Evolutionary conservation across 2,329 filamentous ascomycete species (phyloP).

Genomic region (Thermoascus crustaceus): DNA sequence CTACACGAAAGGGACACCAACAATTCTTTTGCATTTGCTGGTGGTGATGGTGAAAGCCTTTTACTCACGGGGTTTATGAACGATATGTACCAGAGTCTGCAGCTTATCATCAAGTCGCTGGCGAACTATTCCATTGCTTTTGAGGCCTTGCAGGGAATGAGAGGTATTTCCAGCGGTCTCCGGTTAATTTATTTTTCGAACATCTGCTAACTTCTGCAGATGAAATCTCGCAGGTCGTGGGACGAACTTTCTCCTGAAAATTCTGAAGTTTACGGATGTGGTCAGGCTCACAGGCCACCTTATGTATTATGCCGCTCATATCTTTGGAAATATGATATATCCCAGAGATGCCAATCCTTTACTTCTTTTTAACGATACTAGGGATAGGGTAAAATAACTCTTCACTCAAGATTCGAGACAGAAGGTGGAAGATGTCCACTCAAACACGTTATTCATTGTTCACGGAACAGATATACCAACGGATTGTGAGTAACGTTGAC

Average conservation of each 20-base stretch:
- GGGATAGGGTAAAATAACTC: no score
- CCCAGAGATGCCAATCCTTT: no score
- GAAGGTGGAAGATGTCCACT: no score
- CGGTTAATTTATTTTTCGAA: background rate
- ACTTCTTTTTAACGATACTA: no score
- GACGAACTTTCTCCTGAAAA: background rate
- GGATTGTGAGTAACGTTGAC: no score
- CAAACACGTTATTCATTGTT: no score
- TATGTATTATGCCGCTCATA: no score
- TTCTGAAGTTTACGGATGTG: no score
- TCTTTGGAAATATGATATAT: no score
- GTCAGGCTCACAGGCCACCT: no score
- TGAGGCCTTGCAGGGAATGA: conserved; percentile 16
- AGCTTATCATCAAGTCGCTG: conserved; percentile 11
- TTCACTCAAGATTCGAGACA: no score
- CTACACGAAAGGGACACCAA: conserved; percentile 16
- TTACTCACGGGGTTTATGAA: conserved; percentile 10
- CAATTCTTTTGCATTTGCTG: conserved; percentile 17
- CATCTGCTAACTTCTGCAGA: background rate
- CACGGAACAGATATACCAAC: no score
- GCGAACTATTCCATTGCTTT: conserved; percentile 16
- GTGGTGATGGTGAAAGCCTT: background rate
- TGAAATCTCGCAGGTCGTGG: conserved; percentile 1
- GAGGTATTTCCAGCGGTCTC: conserved; percentile 10
- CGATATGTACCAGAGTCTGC: conserved; percentile 14